Evolutionary conservation across 2,329 filamentous ascomycete species (phyloP), one percentile per base, ranked within the genome.

Genomic region (Colletotrichum camelliae): DNA sequence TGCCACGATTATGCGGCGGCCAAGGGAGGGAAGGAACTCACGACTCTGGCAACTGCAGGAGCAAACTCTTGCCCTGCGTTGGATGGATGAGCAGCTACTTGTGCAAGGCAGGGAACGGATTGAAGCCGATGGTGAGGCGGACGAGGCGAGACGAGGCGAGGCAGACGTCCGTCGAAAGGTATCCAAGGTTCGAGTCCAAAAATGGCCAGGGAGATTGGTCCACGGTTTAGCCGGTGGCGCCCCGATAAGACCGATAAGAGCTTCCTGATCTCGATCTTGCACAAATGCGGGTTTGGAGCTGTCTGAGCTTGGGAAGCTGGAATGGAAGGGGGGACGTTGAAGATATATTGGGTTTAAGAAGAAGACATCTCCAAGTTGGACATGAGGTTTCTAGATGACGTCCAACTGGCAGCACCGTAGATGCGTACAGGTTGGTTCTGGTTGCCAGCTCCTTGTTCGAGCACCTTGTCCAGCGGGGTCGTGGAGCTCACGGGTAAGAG

Each of bases 211-310:
- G 58, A 64, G 43, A 65, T 35, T 64, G 18, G 31, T 31, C 74
- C 74, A 73, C 43, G 33, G 70, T 75, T 75, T 75, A 75, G 64
- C 73, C 73, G 73, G 58, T 43, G 37, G n/a, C 33, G 10, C 18
- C 9, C 43, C 70, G 61, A 39, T 64, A 64, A 37, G 61, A 39
- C n/a, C 67, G 74, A 75, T 73, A 75, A 73, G 74, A 75, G 74
- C 74, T 75, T 24, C 68, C 6, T 37, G 31, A 61, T n/a, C 37
- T 37, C n/a, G 18, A 60, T 29, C 64, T 61, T 52, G 10, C 61
- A 33, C 43, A 24, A 33, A 29, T 62, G 58, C 37, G 58, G 27
- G 27, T n/a, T 52, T 52, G 39, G 48, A 61, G 24, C 16, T 48
- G n/a, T 21, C 12, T 52, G 43, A 52, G 43, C 43, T 52, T 52